These are phyloP conservation scores for Vinca minor DNA, from an alignment of 257 asterid species.

Conservation along the genomic window DNA sequence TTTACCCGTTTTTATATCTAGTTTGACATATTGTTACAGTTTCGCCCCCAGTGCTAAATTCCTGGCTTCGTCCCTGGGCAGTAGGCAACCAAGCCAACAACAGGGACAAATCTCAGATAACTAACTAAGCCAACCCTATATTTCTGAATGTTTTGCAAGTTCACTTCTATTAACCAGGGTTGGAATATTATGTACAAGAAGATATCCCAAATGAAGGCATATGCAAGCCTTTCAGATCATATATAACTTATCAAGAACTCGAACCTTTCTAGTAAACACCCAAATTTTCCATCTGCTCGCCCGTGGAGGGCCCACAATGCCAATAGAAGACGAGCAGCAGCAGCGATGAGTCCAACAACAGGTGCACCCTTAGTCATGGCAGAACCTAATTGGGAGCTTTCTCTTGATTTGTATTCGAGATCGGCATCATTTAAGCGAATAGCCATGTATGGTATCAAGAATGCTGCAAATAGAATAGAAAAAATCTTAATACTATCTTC, in stretches of 20 bases:
- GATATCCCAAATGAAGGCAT: conserved; percentile 92
- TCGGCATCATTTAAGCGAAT: conserved; percentile 51
- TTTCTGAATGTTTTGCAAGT: conserved; percentile 48
- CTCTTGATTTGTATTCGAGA: conserved; percentile 29
- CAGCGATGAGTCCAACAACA: conserved; percentile 58
- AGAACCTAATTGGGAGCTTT: conserved; percentile 51
- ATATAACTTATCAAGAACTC: conserved; percentile 53
- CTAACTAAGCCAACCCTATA: conserved; percentile 43
- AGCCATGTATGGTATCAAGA: conserved; percentile 93
- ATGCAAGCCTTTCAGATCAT: conserved; percentile 77
- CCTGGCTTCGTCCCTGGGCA: no score
- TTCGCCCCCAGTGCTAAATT: no score
- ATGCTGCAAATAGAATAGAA: conserved; percentile 44
- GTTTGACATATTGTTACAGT: no score
- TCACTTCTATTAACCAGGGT: conserved; percentile 89
- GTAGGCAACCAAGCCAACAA: conserved; percentile 63
- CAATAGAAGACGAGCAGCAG: conserved; percentile 48
- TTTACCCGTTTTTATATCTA: no score
- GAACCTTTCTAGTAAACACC: conserved; percentile 49
- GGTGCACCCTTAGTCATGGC: conserved; percentile 60
- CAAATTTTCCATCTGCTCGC: conserved; percentile 58
- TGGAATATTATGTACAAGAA: conserved; percentile 61
- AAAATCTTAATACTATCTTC: no score
- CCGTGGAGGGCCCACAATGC: conserved; percentile 70
- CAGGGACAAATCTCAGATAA: conserved; percentile 66